Base-by-base conservation (phyloP, 2,329 filamentous ascomycete species). In the Exophiala dermatitidis region DNA sequence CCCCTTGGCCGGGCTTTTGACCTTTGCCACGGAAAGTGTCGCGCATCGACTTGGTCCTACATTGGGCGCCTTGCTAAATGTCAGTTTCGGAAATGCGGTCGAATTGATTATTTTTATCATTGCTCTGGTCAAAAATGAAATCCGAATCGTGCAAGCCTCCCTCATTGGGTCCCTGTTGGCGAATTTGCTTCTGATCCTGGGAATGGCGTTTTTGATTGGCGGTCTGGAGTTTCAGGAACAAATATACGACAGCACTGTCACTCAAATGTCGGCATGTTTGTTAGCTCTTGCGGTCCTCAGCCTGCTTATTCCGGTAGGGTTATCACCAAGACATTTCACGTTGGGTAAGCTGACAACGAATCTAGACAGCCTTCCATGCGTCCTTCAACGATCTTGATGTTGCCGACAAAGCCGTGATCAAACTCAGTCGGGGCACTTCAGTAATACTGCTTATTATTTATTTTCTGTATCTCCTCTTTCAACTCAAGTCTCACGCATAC, bases 161-260 rank as follows among this genome's bases (percentile, higher is more conserved):
- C 76, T 97, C 26, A 88, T 96, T 58, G 90, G 90, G 48, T 90
- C 85, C 68, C 95, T 96, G 67, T 75, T 96, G 29, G 95, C 90
- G 34, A 96, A 96, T 67, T 70, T 97, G 54, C 79, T 95, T 2
- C 80, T 95, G 7, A 88, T 95, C 46, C 75, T 95, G 75, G 90
- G 89, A 52, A 94, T 90, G 82, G 93, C 85, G 67, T 96, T 94
- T 76, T 90, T 95, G 73, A 84, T 88, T 56, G 90, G 88, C 43
- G 88, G 89, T 3, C 68, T 94, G 60, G 83, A 86, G 53, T 82
- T 89, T 31, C 67, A 80, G 38, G 86, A 94, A 67, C 91, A 96
- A 68, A 84, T 82, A 69, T 96, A 96, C 78, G 95, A 96, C 74
- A 82, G 86, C 31, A 90, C 88, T 0, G 90, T 95, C 4, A 90